These are phyloP conservation scores for Elsinoe australis DNA, from an alignment of 2,329 filamentous ascomycete species.

Conservation along the genomic window DNA sequence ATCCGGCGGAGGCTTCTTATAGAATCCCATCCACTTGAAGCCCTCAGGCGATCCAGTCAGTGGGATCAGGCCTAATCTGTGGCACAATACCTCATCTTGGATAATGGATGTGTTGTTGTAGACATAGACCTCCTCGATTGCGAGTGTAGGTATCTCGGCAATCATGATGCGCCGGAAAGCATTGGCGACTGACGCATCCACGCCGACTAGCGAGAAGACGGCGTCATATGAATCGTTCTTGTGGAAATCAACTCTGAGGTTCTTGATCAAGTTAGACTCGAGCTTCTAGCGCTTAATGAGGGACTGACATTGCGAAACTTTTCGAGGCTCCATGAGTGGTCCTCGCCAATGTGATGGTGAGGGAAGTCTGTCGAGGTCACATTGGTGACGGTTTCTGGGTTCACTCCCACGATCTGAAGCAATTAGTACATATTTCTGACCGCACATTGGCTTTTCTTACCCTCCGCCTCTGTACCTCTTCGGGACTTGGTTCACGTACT, in stretches of 20 bases:
- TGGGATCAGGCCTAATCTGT: constrained; percentile 82
- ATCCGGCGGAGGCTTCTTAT: constrained; percentile 55
- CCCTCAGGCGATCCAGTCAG: constrained; percentile 72
- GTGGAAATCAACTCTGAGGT: constrained; percentile 73
- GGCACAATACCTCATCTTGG: constrained; percentile 91
- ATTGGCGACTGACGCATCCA: constrained; percentile 91
- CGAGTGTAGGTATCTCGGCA: constrained; percentile 86
- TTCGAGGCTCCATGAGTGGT: constrained; percentile 69
- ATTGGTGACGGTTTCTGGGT: constrained; percentile 83
- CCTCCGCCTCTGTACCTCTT: constrained; percentile 54
- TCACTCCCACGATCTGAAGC: constrained; percentile 65
- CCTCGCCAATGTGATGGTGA: constrained; percentile 81
- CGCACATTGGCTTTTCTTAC: constrained; percentile 1
- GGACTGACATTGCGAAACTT: constrained; percentile 54
- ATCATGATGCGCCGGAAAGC: constrained; percentile 95
- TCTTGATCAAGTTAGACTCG: constrained; percentile 33
- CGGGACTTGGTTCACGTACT: constrained; percentile 28
- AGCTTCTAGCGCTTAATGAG: constrained; percentile 13
- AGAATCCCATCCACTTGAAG: constrained; percentile 76
- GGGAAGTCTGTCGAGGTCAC: constrained; percentile 88
- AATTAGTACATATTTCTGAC: neutral
- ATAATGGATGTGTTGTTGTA: constrained; percentile 97
- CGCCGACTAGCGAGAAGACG: constrained; percentile 82
- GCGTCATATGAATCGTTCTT: constrained; percentile 68
- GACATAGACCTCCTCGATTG: constrained; percentile 88